Conservation (phyloP, 495 filamentous ascomycete genomes). For the Trichoderma erinaceum region DNA sequence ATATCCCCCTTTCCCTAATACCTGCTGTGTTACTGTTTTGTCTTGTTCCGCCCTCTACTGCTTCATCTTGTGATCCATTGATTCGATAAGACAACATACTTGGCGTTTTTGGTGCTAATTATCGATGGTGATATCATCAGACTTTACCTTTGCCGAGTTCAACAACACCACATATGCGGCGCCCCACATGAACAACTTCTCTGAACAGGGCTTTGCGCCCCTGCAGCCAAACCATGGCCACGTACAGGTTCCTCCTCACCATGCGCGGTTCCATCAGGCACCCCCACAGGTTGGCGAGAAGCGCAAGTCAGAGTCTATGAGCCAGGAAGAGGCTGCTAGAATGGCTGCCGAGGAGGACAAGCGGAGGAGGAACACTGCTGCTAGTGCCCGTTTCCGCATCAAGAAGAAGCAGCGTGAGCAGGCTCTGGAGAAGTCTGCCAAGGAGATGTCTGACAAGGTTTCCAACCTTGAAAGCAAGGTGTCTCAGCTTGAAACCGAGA, state of each 20-base stretch:
- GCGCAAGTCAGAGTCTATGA: constrained; percentile 44
- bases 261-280: constrained; percentile 37
- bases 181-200: constrained; percentile 40
- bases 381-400: constrained; percentile 87
- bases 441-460: constrained; percentile 86
- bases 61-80: background rate
- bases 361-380: constrained; percentile 91
- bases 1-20: constrained; percentile 1
- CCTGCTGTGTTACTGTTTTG: background rate
- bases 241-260: constrained; percentile 33
- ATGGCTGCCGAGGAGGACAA: constrained; percentile 94
- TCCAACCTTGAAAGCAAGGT: constrained; percentile 71
- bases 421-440: constrained; percentile 80
- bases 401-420: constrained; percentile 99
- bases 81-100: background rate
- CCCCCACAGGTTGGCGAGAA: constrained; percentile 42
- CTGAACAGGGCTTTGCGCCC: constrained; percentile 41
- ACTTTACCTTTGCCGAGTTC: constrained; percentile 44
- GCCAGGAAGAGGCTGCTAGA: constrained; percentile 64
- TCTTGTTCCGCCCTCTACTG: background rate
- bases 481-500: constrained; percentile 85
- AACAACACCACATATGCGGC: constrained; percentile 37
- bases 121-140: constrained; percentile 38
- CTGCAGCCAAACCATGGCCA: constrained; percentile 39
- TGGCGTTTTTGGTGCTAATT: background rate